Base-by-base conservation (phyloP, 805 yeast species). In the Kazachstania kunashirensis region DNA sequence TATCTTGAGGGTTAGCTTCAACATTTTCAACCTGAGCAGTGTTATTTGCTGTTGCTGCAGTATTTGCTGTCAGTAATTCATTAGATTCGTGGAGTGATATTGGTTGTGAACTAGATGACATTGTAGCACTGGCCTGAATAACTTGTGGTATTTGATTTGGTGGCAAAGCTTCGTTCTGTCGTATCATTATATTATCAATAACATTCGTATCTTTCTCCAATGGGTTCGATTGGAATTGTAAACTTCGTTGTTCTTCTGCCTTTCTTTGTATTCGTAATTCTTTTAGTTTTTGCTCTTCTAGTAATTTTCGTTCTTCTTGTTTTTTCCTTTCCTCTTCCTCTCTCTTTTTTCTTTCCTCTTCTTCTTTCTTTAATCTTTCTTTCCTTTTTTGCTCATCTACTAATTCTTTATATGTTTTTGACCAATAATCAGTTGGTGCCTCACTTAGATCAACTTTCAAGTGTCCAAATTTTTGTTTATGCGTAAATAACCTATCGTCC, bases 341-440 rank as follows among this genome's bases (percentile, higher is more conserved):
- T 30, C 32, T 29, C 15, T 37, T 38, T 30, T 36, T 36, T 34
- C 46, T 26, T 23, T 31, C 35, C 37, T 41, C 43, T 36, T 40
- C 40, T 35, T 42, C 31, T 31, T 37, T 34, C 35, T 39, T 31
- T 15, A 23, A 32, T 30, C 39, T 32, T 28, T 38, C 33, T 29
- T 32, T 28, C 29, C 24, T 16, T 11, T 23, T 23, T 27, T 36
- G 10, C 24, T 35, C 25, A 39, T 31, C 5, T 36, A 35, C 11
- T n/a, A 38, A 7, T 8, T 46, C 42, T 11, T 42, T 37, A 30
- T 52, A 45, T 18, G 25, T 21, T 15, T 43, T 43, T 15, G 40
- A 40, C 62, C 62, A 57, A 26, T 57, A 57, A 31, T 52, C 51
- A 3, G 43, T 32, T 8, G 62, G 60, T 1, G 62, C 62, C 33